phyloP scores from a whole-genome alignment of 2,329 filamentous ascomycete genomes.

The Ceratocystis lukuohia region DNA sequence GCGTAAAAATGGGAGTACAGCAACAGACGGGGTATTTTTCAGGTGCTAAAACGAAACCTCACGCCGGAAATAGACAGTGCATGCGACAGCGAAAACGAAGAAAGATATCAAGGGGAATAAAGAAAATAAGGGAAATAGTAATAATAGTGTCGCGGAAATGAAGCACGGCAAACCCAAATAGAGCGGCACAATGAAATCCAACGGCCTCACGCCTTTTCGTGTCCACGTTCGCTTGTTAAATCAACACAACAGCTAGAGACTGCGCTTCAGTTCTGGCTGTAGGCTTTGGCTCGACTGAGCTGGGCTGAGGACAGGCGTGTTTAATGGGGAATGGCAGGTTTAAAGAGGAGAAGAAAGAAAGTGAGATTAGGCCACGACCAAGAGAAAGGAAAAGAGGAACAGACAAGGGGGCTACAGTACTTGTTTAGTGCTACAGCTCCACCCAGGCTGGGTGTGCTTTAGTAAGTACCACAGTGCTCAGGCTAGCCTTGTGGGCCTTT shows the following conservation, averaged over 20 bases:
- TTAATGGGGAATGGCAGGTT: conserved; percentile 3
- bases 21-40: neutral
- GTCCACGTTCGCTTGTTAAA: neutral
- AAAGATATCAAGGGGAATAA: neutral
- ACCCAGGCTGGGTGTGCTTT: neutral
- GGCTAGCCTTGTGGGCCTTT: neutral
- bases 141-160: neutral
- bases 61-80: conserved; percentile 20
- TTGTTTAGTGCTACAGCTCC: neutral
- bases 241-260: neutral
- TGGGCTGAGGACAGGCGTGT: conserved; percentile 1
- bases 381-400: conserved; percentile 1
- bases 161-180: neutral
- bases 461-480: neutral
- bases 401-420: neutral
- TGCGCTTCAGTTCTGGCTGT: neutral
- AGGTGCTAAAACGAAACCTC: neutral
- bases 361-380: conserved; percentile 9
- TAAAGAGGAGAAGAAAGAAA: conserved; percentile 12
- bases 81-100: conserved; percentile 19
- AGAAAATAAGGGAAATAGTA: neutral
- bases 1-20: neutral
- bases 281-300: neutral
- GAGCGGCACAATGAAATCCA: neutral
- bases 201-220: neutral